Percentiles rank a stretch among this genome's conserved stretches.
Conservation (phyloP, 805 yeast species). For the Yarrowia keelungensis region DNA sequence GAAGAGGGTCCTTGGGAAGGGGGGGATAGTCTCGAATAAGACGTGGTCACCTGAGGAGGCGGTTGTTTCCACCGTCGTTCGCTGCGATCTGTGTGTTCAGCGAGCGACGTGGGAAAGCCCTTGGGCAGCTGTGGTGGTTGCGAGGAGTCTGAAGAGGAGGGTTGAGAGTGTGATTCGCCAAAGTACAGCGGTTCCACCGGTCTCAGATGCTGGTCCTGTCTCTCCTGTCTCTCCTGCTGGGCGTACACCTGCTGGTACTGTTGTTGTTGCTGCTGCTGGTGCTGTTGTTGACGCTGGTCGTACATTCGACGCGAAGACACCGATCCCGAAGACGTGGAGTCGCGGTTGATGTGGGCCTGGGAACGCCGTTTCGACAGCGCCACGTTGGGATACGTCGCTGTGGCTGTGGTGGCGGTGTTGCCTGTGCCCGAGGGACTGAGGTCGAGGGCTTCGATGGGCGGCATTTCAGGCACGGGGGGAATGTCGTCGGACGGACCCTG, state of each 20-base stretch:
- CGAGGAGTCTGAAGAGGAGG: neutral
- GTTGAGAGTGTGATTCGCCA: neutral
- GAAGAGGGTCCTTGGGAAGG: constrained; percentile 9
- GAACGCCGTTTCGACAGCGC: constrained; percentile 32
- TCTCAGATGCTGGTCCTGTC: neutral
- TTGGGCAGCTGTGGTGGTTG: neutral
- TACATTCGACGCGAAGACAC: constrained; percentile 17
- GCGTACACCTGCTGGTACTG: neutral
- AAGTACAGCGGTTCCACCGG: constrained; percentile 10
- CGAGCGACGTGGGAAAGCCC: constrained; percentile 17
- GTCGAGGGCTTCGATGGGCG: constrained; percentile 31
- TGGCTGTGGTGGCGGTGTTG: constrained; percentile 24
- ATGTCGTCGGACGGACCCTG: constrained; percentile 25
- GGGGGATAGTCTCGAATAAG: constrained; percentile 9
- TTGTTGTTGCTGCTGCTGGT: constrained; percentile 5
- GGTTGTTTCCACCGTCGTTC: constrained; percentile 27
- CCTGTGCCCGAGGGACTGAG: constrained; percentile 2
- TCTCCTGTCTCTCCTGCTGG: neutral
- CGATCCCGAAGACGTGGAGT: constrained; percentile 16
- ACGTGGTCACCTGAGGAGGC: constrained; percentile 16
- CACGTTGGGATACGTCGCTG: constrained; percentile 10
- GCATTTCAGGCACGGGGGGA: constrained; percentile 33
- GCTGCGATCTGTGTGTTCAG: constrained; percentile 21
- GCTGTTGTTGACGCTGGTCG: constrained; percentile 16
- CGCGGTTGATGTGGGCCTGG: constrained; percentile 23